phyloP scores from a whole-genome alignment of 1,284 basidiomycete genomes.

The Pseudozyma hubeiensis region DNA sequence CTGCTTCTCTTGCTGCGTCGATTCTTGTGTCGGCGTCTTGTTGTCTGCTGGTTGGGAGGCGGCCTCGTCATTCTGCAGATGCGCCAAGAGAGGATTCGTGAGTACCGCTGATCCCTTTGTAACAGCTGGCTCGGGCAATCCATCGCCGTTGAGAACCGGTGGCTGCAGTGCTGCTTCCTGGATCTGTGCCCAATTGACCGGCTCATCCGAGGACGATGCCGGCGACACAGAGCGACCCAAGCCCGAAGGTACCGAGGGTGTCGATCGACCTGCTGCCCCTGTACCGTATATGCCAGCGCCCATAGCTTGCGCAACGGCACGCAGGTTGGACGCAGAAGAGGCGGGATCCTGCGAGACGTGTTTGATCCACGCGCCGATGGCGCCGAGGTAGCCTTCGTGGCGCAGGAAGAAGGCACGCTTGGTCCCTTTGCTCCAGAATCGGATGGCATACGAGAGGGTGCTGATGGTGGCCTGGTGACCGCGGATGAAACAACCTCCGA shows the following conservation, averaged over 20 bases:
- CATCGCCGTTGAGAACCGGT: slow-evolving; percentile 33
- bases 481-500: slow-evolving; percentile 98
- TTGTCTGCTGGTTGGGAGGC: slow-evolving; percentile 3
- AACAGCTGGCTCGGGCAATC: slow-evolving; percentile 24
- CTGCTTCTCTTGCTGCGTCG: slow-evolving; percentile 21
- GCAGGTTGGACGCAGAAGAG: slow-evolving; percentile 14
- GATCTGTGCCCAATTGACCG: slow-evolving; percentile 33
- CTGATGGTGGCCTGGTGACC: slow-evolving; percentile 97
- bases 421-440: slow-evolving; percentile 99
- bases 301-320: slow-evolving; percentile 32
- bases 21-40: slow-evolving; percentile 44
- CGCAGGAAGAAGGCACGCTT: slow-evolving; percentile 96
- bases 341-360: slow-evolving; percentile 53
- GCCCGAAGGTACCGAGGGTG: slow-evolving; percentile 30
- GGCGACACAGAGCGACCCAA: slow-evolving; percentile 32
- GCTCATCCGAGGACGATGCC: slow-evolving; percentile 26
- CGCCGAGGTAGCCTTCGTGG: slow-evolving; percentile 97
- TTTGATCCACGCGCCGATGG: slow-evolving; percentile 68
- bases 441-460: slow-evolving; percentile 97
- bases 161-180: slow-evolving; percentile 23
- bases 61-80: slow-evolving; percentile 13
- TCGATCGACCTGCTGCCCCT: slow-evolving; percentile 21
- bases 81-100: slow-evolving; percentile 20
- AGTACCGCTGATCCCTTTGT: slow-evolving; percentile 3
- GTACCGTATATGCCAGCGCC: slow-evolving; percentile 11